Evolutionary conservation across 116 monocot genomes (phyloP), one percentile per base, ranked within the genome.

Genomic region (Iris pallida): DNA sequence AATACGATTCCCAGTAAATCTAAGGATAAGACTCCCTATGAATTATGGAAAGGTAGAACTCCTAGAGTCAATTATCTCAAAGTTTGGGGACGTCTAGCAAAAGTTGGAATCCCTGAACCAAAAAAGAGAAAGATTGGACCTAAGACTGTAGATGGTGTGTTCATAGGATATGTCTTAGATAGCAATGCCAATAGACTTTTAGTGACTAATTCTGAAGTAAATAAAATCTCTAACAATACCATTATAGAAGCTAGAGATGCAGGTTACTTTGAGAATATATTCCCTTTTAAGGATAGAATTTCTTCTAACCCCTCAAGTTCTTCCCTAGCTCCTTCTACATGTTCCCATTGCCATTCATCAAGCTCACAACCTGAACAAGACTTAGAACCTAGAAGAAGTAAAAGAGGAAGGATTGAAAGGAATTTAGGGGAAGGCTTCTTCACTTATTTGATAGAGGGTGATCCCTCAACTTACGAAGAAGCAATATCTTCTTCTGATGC

Each of bases 111-210:
- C 11, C 60, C 60, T 13, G 10, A 60, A n/a, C 20, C 20, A 9
- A 30, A 60, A 40, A 60, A 60, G 41, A 60, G 30, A 42, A 60
- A 60, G 9, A 60, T 60, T 16, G 60, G 60, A 41, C 42, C 8
- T 40, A 60, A 60, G 14, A 60, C 60, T 60, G 17, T 42, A 8
- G 60, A 60, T 40, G 20, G 2, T 20, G 7, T 60, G 5, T 60
- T 60, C 9, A 42, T 60, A 41, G 60, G 60, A 11, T 60, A 60
- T 60, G 19, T 30, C 11, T 12, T 41, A 8, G 41, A 40, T 60
- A 41, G 4, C 41, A 60, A 5, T 41, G 30, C 30, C 20, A 41
- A 30, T 60, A 60, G 41, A 17, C 41, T 60, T 7, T 10, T 60
- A 11, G 30, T 60, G 8, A 41, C 41, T 11, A 1, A 60, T 11